A percentile compares a stretch with the other conserved stretches of the same genome.
These are phyloP conservation scores for Elsinoe australis DNA, from an alignment of 2,329 filamentous ascomycete genomes.

Conservation along the genomic window DNA sequence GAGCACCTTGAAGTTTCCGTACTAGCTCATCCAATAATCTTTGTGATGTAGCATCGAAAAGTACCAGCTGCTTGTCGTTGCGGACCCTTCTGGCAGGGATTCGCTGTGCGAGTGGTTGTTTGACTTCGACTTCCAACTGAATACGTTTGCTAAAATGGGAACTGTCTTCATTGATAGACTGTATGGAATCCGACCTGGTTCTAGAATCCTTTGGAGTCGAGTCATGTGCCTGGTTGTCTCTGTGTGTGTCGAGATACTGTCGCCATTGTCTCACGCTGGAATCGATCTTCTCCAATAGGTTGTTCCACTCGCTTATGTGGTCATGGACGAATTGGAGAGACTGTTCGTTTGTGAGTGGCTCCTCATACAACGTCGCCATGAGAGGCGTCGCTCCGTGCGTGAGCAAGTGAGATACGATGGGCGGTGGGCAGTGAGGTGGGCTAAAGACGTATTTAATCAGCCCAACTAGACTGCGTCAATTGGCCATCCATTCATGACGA, in stretches of 20 bases:
- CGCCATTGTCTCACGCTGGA: constrained; percentile 8
- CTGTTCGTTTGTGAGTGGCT: constrained; percentile 4
- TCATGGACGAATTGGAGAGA: constrained; percentile 1
- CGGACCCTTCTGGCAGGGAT: not conserved
- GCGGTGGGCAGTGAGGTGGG: not conserved
- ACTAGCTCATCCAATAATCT: constrained; percentile 10
- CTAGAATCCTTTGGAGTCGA: not conserved
- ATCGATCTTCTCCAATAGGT: constrained; percentile 2
- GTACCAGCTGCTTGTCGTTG: not conserved
- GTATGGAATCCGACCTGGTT: constrained; percentile 3
- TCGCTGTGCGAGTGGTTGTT: not conserved
- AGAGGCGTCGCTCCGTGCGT: not conserved
- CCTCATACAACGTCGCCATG: constrained; percentile 2
- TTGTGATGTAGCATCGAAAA: constrained; percentile 11
- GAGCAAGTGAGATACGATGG: not conserved
- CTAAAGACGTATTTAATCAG: too few relatives aligned
- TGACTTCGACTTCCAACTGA: not conserved
- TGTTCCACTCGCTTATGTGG: constrained; percentile 1
- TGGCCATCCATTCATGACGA: not conserved
- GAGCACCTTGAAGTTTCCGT: not conserved
- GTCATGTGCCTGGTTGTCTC: constrained; percentile 5
- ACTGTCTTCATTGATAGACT: constrained; percentile 8
- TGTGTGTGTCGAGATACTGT: not conserved
- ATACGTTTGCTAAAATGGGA: not conserved
- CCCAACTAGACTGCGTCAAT: too few relatives aligned